phyloP scores from a whole-genome alignment of 2,329 filamentous ascomycete genomes.

The Balansia obtecta region DNA sequence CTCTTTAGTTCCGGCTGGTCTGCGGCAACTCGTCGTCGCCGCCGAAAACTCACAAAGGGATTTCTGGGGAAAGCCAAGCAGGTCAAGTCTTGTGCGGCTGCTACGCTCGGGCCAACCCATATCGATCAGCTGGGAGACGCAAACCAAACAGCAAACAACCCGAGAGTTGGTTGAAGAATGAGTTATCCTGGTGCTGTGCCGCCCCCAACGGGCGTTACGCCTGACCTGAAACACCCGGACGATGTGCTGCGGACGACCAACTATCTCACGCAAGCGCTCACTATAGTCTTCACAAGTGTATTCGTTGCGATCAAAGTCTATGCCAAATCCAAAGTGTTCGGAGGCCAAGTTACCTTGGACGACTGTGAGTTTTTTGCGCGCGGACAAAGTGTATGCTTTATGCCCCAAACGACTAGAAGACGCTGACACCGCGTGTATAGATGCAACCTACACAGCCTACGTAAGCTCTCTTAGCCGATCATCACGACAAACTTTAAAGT shows the following conservation, averaged over 20 bases:
- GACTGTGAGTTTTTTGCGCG: conserved; percentile 14
- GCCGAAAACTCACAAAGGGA: too few relatives aligned
- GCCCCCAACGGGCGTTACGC: conserved; percentile 15
- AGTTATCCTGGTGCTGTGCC: conserved; percentile 11
- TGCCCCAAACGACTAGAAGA: neutral
- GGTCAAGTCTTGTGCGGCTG: too few relatives aligned
- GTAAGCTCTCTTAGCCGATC: conserved; percentile 4
- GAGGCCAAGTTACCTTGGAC: conserved; percentile 11
- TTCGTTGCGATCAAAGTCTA: conserved; percentile 16
- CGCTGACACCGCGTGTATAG: conserved; percentile 3
- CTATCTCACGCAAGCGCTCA: conserved; percentile 16
- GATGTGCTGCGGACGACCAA: conserved; percentile 17
- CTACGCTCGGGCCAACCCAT: too few relatives aligned
- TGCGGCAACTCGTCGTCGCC: too few relatives aligned
- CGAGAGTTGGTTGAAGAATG: conserved; percentile 1
- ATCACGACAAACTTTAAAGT: neutral
- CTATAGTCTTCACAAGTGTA: conserved; percentile 13
- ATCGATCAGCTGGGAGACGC: too few relatives aligned
- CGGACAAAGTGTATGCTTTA: neutral
- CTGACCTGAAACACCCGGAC: conserved; percentile 14
- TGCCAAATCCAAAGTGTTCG: conserved; percentile 12
- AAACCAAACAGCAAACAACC: neutral
- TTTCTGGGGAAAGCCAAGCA: too few relatives aligned
- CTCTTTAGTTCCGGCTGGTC: too few relatives aligned
- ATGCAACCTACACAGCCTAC: conserved; percentile 11